Base-by-base conservation (phyloP, 805 yeast genomes). In the Yarrowia sp. region DNA sequence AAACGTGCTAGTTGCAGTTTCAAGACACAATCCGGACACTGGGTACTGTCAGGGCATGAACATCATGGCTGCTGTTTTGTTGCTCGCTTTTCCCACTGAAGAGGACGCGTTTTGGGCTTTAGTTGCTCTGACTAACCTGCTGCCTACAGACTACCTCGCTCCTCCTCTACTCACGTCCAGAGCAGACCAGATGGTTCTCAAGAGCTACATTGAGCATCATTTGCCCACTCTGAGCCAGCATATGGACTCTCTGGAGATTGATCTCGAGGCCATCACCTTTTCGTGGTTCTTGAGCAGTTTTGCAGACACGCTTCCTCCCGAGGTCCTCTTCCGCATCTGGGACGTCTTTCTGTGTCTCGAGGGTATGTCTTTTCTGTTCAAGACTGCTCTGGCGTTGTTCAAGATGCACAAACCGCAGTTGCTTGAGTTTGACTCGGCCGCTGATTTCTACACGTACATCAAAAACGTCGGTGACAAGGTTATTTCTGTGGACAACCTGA, bases 11-110 rank as follows among this genome's bases (percentile, higher is more conserved):
- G 76, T 78, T 36, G 85, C 85, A 0, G 82, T 79, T 65, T 77
- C 78, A 18, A 73, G 77, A 6, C 76, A 80, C 63, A 76, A 77
- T 63, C 79, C 81, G 0, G 73, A 73, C 0, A 73, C 82, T 42
- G 86, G 87, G 0, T 83, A 83, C 68, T 79, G 83, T 59, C 87
- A 83, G 66, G 87, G 87, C 0, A 73, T 83, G 87, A 83, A 83
- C 67, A 78, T 82, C 66, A 79, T 83, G n/a, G 80, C 78, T 10
- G 87, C 84, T 0, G 80, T 79, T 47, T 64, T 83, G 9, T 68
- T 83, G 12, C 67, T 83, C 21, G 77, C 78, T 0, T 76, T 71
- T 49, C 73, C 76, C 4, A 72, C 76, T 2, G 81, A 80, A 55
- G 84, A 80, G 62, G 84, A 81, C 60, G 77, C 82, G 6, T 83